These are phyloP conservation scores for Mytilinidion resinicola DNA, from an alignment of 495 filamentous ascomycete species.

Conservation along the genomic window DNA sequence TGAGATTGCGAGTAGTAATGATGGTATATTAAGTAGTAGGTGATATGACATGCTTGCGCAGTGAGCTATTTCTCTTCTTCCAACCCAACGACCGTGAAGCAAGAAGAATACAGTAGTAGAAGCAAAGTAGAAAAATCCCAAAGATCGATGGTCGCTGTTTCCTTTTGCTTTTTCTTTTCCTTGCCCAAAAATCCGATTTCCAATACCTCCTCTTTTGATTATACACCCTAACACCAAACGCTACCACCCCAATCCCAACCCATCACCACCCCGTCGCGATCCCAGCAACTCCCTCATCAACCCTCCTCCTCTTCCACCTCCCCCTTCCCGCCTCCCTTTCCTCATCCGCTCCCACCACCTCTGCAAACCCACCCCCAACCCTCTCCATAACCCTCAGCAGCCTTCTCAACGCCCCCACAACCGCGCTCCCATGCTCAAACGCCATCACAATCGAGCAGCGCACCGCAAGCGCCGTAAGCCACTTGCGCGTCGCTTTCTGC, in stretches of 20 bases:
- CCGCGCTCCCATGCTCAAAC: constrained; percentile 27
- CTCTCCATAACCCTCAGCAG: constrained; percentile 22
- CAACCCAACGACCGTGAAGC: no score
- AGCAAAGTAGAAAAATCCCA: no score
- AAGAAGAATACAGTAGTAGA: no score
- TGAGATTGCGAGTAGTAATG: no score
- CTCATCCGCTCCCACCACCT: not conserved
- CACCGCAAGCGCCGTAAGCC: constrained; percentile 28
- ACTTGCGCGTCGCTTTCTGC: constrained; percentile 26
- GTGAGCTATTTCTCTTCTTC: no score
- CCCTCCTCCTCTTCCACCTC: not conserved
- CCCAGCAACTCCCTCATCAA: constrained; percentile 7
- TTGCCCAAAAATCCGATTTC: no score
- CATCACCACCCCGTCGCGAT: not conserved
- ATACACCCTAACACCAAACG: not conserved
- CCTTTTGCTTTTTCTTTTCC: no score
- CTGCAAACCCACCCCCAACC: constrained; percentile 3
- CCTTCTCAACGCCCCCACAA: constrained; percentile 22
- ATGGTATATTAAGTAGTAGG: no score
- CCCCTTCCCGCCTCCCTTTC: not conserved
- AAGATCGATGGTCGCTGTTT: no score
- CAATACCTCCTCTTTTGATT: not conserved
- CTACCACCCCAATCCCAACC: not conserved
- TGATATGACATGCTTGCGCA: no score
- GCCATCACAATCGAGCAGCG: constrained; percentile 30